Evolutionary conservation across 2,329 filamentous ascomycete genomes (phyloP).

Genomic region (Sporothrix inflata): DNA sequence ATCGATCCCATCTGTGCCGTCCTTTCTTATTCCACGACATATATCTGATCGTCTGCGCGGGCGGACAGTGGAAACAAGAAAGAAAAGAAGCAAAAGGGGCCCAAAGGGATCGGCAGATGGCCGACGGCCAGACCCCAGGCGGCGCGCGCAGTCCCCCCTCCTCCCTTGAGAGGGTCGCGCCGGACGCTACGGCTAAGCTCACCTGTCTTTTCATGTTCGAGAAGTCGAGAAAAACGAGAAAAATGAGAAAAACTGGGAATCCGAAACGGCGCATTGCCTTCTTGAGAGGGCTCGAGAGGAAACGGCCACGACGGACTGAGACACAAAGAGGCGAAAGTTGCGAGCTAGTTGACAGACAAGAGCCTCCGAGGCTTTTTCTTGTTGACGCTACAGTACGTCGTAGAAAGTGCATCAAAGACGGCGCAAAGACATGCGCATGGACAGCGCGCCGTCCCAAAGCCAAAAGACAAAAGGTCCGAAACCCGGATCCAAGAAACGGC

Average conservation of each 20-base stretch:
- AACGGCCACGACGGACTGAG: not conserved
- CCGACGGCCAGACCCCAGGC: not conserved
- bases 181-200: not conserved
- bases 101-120: not conserved
- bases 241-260: not conserved
- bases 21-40: not conserved
- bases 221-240: not conserved
- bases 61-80: not conserved
- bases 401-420: constrained; percentile 13
- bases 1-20: not conserved
- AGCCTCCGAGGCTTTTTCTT: not conserved
- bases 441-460: not conserved
- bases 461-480: not conserved
- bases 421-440: not conserved
- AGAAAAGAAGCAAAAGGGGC: not conserved
- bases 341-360: not conserved
- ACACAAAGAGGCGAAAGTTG: not conserved
- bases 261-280: constrained; percentile 2
- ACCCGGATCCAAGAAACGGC: not conserved
- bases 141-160: not conserved
- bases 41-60: not conserved
- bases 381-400: not conserved
- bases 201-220: not conserved
- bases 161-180: not conserved
- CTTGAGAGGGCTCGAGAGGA: not conserved